These are phyloP conservation scores for Anacardium occidentale DNA, from an alignment of 345 rosid genomes.

Conservation along the genomic window DNA sequence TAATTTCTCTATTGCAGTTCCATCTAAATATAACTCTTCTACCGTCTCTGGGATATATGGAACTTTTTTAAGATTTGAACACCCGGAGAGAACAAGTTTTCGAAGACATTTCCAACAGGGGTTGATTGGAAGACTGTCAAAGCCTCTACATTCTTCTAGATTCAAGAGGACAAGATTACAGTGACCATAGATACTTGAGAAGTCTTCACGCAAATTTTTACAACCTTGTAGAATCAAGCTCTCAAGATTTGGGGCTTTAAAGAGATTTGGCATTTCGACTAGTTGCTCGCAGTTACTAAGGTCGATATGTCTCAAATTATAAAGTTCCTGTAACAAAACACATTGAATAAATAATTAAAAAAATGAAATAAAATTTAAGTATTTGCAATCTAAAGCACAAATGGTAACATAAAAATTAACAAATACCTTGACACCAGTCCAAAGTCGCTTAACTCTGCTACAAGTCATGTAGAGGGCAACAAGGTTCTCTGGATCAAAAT, in stretches of 20 bases:
- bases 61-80: conserved; percentile 12
- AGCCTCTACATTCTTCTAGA: conserved; percentile 20
- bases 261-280: not conserved
- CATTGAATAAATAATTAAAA: too few relatives aligned
- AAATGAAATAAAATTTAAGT: too few relatives aligned
- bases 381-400: not conserved
- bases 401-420: not conserved
- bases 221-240: not conserved
- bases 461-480: not conserved
- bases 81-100: conserved; percentile 3
- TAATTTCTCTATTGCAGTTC: conserved; percentile 9
- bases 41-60: conserved; percentile 4
- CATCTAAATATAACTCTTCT: conserved; percentile 10
- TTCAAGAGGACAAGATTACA: not conserved
- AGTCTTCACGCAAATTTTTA: not conserved
- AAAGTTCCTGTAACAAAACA: not conserved
- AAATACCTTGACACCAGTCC: not conserved
- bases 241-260: not conserved
- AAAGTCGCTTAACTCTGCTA: not conserved
- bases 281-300: not conserved
- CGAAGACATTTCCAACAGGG: conserved; percentile 3
- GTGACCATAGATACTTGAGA: not conserved
- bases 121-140: conserved; percentile 9
- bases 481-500: not conserved
- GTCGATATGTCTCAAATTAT: not conserved